Evolutionary conservation across 768 basidiomycete species (phyloP), one percentile per base, ranked within the genome.

Genomic region (Kwoniella dejecticola): DNA sequence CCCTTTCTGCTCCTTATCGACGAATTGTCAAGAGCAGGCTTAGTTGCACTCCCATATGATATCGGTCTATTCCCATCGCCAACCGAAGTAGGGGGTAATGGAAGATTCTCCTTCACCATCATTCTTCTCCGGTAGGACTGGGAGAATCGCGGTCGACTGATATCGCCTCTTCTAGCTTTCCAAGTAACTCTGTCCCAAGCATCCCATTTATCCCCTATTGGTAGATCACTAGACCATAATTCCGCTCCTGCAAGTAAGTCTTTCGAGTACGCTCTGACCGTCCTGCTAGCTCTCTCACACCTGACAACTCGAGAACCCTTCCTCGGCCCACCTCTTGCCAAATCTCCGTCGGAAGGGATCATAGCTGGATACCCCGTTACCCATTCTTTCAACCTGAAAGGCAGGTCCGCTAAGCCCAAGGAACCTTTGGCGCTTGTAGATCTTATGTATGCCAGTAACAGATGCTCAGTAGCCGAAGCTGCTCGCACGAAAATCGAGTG

Each of bases 361-460:
- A 87, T 90, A 8, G 86, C 77, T 0, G 92, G 91, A 72, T 97
- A 96, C 2, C 89, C 89, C 62, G 88, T 85, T 64, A 95, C 89
- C 90, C 91, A 94, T 67, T 90, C 87, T 70, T 89, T 88, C 63
- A 96, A 86, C n/a, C 90, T 86, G 13, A 86, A 85, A 2, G 94
- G 95, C 8, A 71, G 72, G 55, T 59, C 79, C 23, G 23, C 66
- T 23, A 58, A 40, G 48, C 64, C 62, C 36, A 71, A 66, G 47
- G 57, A 73, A 4, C 53, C 58, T 4, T 74, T 64, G 4, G 84
- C 82, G 60, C 88, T 86, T 69, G 91, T 87, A 82, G 87, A 89
- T 29, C 94, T 86, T 60, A 98, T 88, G 77, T 88, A 95, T 0
- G 90, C 84, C 12, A 98, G 84, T n/a, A 97, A 81, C 49, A 99